Evolutionary conservation across 441 rosid genomes (phyloP), one percentile per base, ranked within the genome.

Genomic region (Euphorbia corollata): DNA sequence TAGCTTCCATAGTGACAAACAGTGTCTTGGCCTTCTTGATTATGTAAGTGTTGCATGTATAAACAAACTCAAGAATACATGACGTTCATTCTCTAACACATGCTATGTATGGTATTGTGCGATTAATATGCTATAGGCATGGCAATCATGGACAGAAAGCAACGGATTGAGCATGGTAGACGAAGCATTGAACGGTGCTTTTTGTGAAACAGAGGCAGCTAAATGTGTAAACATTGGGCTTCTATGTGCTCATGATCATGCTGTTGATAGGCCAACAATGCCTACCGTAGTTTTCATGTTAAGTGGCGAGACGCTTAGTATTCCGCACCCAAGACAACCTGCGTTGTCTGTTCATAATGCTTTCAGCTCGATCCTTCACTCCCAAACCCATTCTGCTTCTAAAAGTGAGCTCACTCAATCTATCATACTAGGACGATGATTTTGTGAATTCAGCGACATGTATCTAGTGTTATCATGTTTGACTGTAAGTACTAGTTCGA

Each of bases 71-170:
- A n/a, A n/a, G n/a, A n/a, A n/a, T n/a, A n/a, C n/a, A n/a, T n/a
- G 32, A 27, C 32, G 4, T 27, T 27, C 32, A 27, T 27, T 27
- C 32, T 27, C 32, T 27, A 27, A 27, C 32, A 27, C 32, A 27
- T 27, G 32, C 2, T 27, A 4, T n/a, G n/a, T n/a, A 27, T 27
- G 32, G 32, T 27, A 27, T 27, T 27, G 32, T 27, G 32, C 32
- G 4, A 27, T 27, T 27, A 27, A 27, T 27, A 27, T 27, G 5
- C 5, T 38, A 5, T 38, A 82, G 86, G 84, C 80, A 4, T 84
- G 86, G 88, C 66, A 67, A 51, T 67, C 73, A 5, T 80, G 86
- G 86, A 68, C 45, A 1, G 71, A 79, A 59, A 76, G 71, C 13
- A 72, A 50, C 20, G 78, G 61, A 15, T 5, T 71, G 55, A 70